Evolutionary conservation across 148 eudicot species (phyloP), one percentile per base, ranked within the genome.

Genomic region (Beta vulgaris): DNA sequence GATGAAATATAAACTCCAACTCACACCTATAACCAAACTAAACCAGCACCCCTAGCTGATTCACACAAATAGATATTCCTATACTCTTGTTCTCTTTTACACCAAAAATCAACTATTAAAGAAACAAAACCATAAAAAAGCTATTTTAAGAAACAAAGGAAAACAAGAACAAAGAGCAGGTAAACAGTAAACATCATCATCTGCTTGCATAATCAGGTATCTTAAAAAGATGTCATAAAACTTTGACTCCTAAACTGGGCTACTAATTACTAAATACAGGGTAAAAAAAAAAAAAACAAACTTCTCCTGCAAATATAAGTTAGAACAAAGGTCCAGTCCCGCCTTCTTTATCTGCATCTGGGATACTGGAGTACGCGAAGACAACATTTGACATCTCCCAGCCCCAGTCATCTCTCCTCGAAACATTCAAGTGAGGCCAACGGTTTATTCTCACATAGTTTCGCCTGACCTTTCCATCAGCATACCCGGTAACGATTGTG

Each of bases 381-480:
- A 90, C 71, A 63, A 77, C 60, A 77, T 86, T 93, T 39, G 89
- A 80, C 86, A 93, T 79, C 69, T 89, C 95, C 97, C 98, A 93
- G 57, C 97, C 84, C 98, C 98, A 93, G 68, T 93, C 97, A 6
- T 76, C 75, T 69, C 85, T 90, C 78, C 97, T 90, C 21, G 86
- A 66, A 11, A 91, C 80, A 31, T 60, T 67, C 67, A 93, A 40
- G 11, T 68, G 84, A 15, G 93, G 97, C 98, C 97, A 90, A 3
- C 93, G 86, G 85, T 91, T 91, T 19, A 93, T 86, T 82, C 98
- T 90, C 48, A 93, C 93, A 35, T 91, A 91, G 79, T 93, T 91
- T 51, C 85, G 91, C 72, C 97, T 78, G 32, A 93, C 86, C 51
- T 75, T 80, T 44, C 91, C 88, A 26, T 85, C 82, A 14, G 57